These are phyloP conservation scores for Pulveroboletus ridleyi DNA, from an alignment of 1,284 basidiomycete species.

Conservation along the genomic window DNA sequence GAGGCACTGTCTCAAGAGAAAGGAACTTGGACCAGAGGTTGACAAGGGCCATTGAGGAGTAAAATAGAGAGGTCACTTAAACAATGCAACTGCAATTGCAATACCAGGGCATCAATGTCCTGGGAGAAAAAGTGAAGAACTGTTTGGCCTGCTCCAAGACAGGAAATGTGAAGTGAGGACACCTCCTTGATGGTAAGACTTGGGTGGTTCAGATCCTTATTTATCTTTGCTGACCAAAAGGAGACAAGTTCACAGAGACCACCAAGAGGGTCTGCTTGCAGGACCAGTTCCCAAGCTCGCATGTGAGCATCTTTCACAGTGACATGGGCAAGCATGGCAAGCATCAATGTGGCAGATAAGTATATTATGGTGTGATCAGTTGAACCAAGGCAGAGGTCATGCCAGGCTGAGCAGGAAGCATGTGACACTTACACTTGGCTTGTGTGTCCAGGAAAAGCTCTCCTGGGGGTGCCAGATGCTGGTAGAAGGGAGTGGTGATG, in stretches of 20 bases:
- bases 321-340: conserved; percentile 11
- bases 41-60: conserved; percentile 5
- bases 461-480: neutral
- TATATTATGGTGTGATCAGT: conserved; percentile 21
- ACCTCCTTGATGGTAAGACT: conserved; percentile 20
- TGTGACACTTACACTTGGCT: neutral
- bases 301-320: conserved; percentile 8
- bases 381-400: neutral
- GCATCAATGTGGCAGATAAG: conserved; percentile 5
- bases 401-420: conserved; percentile 15
- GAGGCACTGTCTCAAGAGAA: conserved; percentile 16
- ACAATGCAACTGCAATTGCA: conserved; percentile 33
- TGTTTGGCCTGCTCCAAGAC: conserved; percentile 9
- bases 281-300: conserved; percentile 33
- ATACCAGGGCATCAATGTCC: conserved; percentile 23
- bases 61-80: conserved; percentile 29
- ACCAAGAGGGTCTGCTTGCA: conserved; percentile 24
- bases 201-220: conserved; percentile 28
- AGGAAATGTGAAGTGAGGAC: conserved; percentile 22
- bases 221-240: conserved; percentile 25
- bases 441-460: neutral
- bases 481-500: neutral
- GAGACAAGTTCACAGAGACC: conserved; percentile 27
- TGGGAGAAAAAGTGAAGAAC: conserved; percentile 32
- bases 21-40: conserved; percentile 17